Base-by-base conservation (phyloP, 2,329 filamentous ascomycete species). In the Dactylonectria macrodidyma region DNA sequence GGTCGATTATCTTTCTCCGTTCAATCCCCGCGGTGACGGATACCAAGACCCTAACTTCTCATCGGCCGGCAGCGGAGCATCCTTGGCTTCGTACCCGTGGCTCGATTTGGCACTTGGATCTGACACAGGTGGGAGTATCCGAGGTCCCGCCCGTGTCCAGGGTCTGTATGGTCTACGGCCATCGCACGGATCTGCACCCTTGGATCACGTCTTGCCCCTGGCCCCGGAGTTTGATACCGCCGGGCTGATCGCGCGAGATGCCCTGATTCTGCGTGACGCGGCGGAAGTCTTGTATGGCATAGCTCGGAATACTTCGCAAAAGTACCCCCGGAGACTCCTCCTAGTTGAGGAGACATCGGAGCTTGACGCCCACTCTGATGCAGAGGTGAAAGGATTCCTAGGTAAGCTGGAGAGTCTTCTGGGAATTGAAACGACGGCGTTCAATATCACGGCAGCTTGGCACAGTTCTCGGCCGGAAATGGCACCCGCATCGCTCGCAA, bases 151-250 rank as follows among this genome's bases (percentile, higher is more conserved):
- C 2, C 78, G 77, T 0, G 76, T 79, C 1, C 79, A 83, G 24
- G 85, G 85, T 1, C 66, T 84, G 0, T 86, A 84, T 41, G 86
- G 84, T 0, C 84, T 85, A 66, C 77, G 85, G 0, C 84, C 85
- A 0, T 81, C 80, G 0, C 64, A 52, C 6, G 81, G 76, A 0
- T 74, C 84, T 4, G 81, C 85, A 4, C 71, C 70, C 0, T 75
- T 86, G 0, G 81, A 83, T n/a, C 71, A 80, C 2, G 83, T 82
- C 3, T 78, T 85, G 67, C 83, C 85, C 0, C 71, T 87, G 1
- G 80, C 79, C 0, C 76, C 81, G 0, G 75, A 77, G 0, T 77
- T 85, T 16, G 85, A 87, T 58, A 87, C 84, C 0, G 77, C 83
- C 0, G 85, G 84, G 0, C 81, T 86, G 58, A 72, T 86, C 19